Conservation (phyloP, 1,284 basidiomycete genomes). For the Tetrapyrgos nigripes region DNA sequence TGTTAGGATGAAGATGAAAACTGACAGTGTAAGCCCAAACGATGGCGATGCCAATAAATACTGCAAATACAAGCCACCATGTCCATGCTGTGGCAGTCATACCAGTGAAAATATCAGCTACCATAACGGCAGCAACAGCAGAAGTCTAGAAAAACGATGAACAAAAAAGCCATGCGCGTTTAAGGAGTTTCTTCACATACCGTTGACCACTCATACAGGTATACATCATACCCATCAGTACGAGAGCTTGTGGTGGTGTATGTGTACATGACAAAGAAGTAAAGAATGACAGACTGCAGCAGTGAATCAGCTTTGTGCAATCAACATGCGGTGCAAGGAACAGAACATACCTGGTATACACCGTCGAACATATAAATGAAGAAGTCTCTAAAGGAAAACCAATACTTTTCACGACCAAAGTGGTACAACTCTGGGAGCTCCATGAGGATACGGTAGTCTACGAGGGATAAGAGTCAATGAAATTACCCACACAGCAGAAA, state of each 20-base stretch:
- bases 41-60: constrained; percentile 82
- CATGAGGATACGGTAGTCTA: constrained; percentile 90
- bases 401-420: constrained; percentile 81
- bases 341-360: constrained; percentile 74
- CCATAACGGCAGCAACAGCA: constrained; percentile 84
- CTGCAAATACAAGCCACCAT: constrained; percentile 88
- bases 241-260: constrained; percentile 82
- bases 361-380: constrained; percentile 89
- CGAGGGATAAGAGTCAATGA: constrained; percentile 4
- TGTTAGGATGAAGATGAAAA: neutral
- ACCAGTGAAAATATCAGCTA: constrained; percentile 90
- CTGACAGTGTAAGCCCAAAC: constrained; percentile 82
- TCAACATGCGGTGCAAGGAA: neutral
- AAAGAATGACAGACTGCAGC: constrained; percentile 81
- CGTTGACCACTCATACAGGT: constrained; percentile 88
- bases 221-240: constrained; percentile 82
- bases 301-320: constrained; percentile 1
- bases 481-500: neutral
- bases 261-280: constrained; percentile 87
- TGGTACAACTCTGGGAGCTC: constrained; percentile 95
- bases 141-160: constrained; percentile 60
- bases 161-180: neutral
- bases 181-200: constrained; percentile 47
- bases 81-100: constrained; percentile 93
- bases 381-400: constrained; percentile 87